These are phyloP conservation scores for Lepidopterella palustris DNA, from an alignment of 495 filamentous ascomycete genomes.

Conservation along the genomic window DNA sequence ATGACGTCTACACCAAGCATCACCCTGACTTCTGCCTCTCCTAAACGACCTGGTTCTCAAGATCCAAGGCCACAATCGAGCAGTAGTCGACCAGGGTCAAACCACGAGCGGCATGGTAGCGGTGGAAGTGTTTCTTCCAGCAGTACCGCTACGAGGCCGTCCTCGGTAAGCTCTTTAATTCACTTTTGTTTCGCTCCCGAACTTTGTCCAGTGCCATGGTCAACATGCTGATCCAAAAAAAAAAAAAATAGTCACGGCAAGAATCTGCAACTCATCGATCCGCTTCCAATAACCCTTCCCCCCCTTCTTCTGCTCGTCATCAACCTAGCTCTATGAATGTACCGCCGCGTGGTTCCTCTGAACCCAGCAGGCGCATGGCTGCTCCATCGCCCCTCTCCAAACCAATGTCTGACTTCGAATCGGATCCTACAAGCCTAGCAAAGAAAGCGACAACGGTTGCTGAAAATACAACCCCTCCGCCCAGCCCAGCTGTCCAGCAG, in stretches of 20 bases:
- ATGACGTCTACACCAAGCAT: neutral
- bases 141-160: slow-evolving; percentile 42
- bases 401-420: slow-evolving; percentile 48
- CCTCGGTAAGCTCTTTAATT: slow-evolving; percentile 48
- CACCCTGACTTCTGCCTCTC: neutral
- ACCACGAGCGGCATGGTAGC: slow-evolving; percentile 54
- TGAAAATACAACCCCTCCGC: slow-evolving; percentile 9
- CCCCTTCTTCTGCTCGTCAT: slow-evolving; percentile 35
- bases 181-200: no score
- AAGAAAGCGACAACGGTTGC: slow-evolving; percentile 25
- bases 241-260: slow-evolving; percentile 21
- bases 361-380: slow-evolving; percentile 61
- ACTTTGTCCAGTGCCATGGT: no score
- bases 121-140: slow-evolving; percentile 47
- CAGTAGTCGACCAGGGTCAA: slow-evolving; percentile 32
- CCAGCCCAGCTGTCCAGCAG: slow-evolving; percentile 71
- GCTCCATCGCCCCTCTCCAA: slow-evolving; percentile 86
- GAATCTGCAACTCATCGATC: slow-evolving; percentile 10
- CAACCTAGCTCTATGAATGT: slow-evolving; percentile 56
- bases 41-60: slow-evolving; percentile 20
- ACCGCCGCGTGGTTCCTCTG: slow-evolving; percentile 61
- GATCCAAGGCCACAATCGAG: slow-evolving; percentile 29
- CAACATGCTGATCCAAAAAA: slow-evolving; percentile 8
- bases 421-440: slow-evolving; percentile 19
- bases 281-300: neutral